A percentile compares a stretch with the other conserved stretches of the same genome.
phyloP scores from a whole-genome alignment of 768 basidiomycete species.

The Collybia sordida region DNA sequence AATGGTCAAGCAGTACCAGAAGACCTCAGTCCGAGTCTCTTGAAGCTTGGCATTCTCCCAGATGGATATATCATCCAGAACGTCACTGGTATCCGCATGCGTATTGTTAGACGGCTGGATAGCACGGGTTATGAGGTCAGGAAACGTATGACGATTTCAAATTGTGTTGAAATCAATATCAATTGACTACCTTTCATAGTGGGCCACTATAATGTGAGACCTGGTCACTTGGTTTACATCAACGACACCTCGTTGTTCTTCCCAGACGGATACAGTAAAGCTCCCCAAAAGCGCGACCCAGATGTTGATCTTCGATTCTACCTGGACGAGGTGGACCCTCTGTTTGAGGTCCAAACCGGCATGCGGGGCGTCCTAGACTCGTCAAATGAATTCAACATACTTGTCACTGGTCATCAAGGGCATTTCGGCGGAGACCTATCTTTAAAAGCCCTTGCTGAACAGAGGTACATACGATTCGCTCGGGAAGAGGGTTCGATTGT shows the following conservation, averaged over 20 bases:
- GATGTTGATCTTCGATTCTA: conserved; percentile 63
- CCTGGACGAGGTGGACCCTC: conserved; percentile 48
- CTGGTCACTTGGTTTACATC: conserved; percentile 81
- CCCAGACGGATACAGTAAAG: conserved; percentile 24
- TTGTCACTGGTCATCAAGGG: conserved; percentile 61
- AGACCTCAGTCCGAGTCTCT: conserved; percentile 65
- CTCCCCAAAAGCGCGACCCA: conserved; percentile 24
- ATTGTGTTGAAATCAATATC: conserved; percentile 4
- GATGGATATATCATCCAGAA: conserved; percentile 80
- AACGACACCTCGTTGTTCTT: conserved; percentile 58
- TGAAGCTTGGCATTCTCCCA: conserved; percentile 60
- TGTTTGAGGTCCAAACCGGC: conserved; percentile 38
- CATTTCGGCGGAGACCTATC: conserved; percentile 70
- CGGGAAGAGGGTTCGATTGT: conserved; percentile 55
- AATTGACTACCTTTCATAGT: conserved; percentile 41
- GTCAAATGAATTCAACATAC: conserved; percentile 39
- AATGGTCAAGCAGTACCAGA: conserved; percentile 55
- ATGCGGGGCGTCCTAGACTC: conserved; percentile 25
- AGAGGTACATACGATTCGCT: conserved; percentile 42
- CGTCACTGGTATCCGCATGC: conserved; percentile 74
- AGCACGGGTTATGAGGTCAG: conserved; percentile 85
- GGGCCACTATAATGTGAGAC: conserved; percentile 76
- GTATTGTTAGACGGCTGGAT: conserved; percentile 78
- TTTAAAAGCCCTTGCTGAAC: conserved; percentile 16
- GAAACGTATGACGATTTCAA: conserved; percentile 53